These are phyloP conservation scores for Imleria badia DNA, from an alignment of 768 basidiomycete genomes.

Conservation along the genomic window DNA sequence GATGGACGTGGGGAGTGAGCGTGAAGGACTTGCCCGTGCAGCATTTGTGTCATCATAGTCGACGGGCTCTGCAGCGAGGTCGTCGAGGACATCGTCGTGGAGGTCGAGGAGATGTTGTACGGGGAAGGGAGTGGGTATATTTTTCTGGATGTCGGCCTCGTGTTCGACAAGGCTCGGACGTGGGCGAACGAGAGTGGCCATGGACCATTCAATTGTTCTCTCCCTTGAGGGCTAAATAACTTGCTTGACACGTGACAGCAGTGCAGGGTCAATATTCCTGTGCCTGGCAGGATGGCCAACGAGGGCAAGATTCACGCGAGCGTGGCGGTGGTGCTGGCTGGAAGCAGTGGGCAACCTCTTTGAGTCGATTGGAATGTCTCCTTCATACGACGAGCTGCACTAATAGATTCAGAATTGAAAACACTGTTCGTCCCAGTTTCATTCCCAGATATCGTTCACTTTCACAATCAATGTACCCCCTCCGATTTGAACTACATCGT, in stretches of 20 bases:
- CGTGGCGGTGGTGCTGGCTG: no score
- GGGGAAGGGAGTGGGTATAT: constrained; percentile 27
- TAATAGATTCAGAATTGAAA: no score
- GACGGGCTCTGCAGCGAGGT: constrained; percentile 24
- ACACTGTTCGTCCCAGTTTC: no score
- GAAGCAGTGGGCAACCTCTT: no score
- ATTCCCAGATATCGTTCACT: no score
- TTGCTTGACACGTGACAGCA: constrained; percentile 17
- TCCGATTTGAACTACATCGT: no score
- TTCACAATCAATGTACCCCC: no score
- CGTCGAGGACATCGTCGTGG: constrained; percentile 15
- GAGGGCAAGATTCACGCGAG: no score
- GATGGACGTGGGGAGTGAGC: neutral
- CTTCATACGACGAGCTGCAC: no score
- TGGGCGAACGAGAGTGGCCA: constrained; percentile 31
- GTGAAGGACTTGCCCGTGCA: constrained; percentile 6
- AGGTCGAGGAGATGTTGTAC: constrained; percentile 9
- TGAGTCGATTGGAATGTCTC: no score
- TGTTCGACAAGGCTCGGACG: neutral
- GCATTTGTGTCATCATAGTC: constrained; percentile 14
- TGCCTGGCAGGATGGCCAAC: neutral
- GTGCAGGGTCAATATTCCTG: neutral
- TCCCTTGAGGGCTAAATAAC: constrained; percentile 9
- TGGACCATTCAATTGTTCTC: neutral
- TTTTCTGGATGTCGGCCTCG: constrained; percentile 1